Evolutionary conservation across 441 rosid species (phyloP).

Genomic region (Macaranga tanarius): DNA sequence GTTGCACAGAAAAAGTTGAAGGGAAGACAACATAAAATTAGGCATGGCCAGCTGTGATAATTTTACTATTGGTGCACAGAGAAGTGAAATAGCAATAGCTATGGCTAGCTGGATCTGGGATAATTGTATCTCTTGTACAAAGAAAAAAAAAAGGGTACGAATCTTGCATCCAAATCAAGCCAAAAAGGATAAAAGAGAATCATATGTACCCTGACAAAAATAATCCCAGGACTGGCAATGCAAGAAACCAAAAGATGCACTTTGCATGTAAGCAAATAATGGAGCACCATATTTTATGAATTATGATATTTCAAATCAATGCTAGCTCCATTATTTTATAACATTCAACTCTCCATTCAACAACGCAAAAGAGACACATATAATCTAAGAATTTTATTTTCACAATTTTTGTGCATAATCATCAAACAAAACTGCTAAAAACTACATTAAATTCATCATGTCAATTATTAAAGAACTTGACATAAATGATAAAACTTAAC

Average conservation of each 20-base stretch:
- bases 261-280: neutral
- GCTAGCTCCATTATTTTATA: neutral
- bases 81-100: neutral
- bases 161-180: constrained; percentile 22
- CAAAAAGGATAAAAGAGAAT: constrained; percentile 14
- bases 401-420: too few species aligned
- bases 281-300: neutral
- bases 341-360: too few species aligned
- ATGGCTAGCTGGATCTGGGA: constrained; percentile 11
- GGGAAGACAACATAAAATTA: neutral
- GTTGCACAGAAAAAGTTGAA: neutral
- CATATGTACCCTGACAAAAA: constrained; percentile 22
- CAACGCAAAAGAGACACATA: too few species aligned
- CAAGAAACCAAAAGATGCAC: constrained; percentile 13
- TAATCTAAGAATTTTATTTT: too few species aligned
- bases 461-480: too few species aligned
- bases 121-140: neutral
- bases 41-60: neutral
- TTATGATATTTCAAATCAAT: constrained; percentile 17
- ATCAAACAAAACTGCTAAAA: too few species aligned
- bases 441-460: too few species aligned
- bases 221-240: constrained; percentile 13
- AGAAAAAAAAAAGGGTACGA: constrained; percentile 20
- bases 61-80: constrained; percentile 7
- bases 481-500: too few species aligned